A percentile compares a stretch with the other conserved stretches of the same genome.
Evolutionary conservation across 768 basidiomycete genomes (phyloP).

Genomic region (Russula sp.): DNA sequence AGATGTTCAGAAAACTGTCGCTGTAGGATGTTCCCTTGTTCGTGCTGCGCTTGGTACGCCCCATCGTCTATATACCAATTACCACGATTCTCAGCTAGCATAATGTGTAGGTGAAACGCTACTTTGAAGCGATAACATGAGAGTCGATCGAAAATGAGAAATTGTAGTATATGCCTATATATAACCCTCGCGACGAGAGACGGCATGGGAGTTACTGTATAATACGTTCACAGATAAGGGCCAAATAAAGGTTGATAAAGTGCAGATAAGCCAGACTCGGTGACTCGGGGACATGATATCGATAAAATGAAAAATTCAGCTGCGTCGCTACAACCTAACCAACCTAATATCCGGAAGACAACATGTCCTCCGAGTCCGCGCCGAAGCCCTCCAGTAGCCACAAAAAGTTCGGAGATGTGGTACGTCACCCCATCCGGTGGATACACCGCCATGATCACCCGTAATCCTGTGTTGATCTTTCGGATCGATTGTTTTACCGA

Average conservation of each 20-base stretch:
- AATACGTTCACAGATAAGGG: no score
- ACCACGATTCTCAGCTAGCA: neutral
- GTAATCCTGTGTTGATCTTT: conserved; percentile 31
- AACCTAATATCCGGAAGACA: neutral
- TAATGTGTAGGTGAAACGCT: conserved; percentile 32
- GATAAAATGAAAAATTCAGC: neutral
- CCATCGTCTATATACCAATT: neutral
- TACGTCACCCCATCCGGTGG: conserved; percentile 34
- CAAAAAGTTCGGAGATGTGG: conserved; percentile 43
- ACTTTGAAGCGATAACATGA: conserved; percentile 22
- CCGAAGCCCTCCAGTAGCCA: conserved; percentile 30
- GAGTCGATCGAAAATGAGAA: neutral
- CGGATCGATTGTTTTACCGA: conserved; percentile 34
- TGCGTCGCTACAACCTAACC: neutral
- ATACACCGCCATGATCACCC: conserved; percentile 15
- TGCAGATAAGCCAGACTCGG: no score
- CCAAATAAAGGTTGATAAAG: no score
- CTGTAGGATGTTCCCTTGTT: conserved; percentile 83
- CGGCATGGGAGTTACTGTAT: no score
- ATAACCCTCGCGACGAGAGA: neutral
- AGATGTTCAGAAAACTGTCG: conserved; percentile 82
- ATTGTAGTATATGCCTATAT: neutral
- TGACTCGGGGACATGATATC: no score
- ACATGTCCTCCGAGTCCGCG: conserved; percentile 32
- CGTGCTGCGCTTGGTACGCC: conserved; percentile 74